Conservation (phyloP, 768 basidiomycete genomes). For the Suillus sp. region DNA sequence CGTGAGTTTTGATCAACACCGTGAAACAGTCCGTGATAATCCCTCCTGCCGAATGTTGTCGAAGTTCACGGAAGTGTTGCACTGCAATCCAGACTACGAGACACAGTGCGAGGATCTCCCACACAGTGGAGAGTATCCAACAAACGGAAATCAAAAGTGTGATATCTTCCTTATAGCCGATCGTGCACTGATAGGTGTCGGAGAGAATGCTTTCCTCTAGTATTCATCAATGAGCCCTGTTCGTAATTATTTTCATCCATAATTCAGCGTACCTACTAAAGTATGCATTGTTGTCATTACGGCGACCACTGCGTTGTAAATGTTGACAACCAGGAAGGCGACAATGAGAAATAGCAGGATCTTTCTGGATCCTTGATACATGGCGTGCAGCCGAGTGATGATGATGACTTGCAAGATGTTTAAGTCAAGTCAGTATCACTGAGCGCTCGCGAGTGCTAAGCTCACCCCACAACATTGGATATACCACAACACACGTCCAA, state of each 20-base stretch:
- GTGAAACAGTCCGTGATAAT: too few species aligned
- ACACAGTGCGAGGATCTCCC: too few species aligned
- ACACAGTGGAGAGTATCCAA: too few species aligned
- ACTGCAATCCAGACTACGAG: constrained; percentile 44
- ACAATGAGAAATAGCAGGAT: background rate
- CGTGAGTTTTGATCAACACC: too few species aligned
- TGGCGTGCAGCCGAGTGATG: background rate
- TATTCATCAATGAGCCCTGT: background rate
- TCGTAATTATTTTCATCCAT: background rate
- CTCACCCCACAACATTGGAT: background rate
- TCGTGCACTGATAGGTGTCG: too few species aligned
- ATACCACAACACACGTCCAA: background rate
- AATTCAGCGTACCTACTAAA: background rate
- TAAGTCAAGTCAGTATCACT: background rate
- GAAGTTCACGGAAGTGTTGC: too few species aligned
- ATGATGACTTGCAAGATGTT: background rate
- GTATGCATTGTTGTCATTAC: background rate
- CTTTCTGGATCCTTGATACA: background rate
- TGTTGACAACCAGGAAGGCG: background rate
- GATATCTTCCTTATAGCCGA: too few species aligned
- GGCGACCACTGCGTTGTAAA: rapidly evolving
- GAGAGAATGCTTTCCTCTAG: too few species aligned
- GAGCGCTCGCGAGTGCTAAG: background rate
- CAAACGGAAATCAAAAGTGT: too few species aligned
- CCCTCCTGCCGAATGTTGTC: too few species aligned